These are phyloP conservation scores for Thalassia testudinum DNA, from an alignment of 116 monocot species.

Conservation along the genomic window DNA sequence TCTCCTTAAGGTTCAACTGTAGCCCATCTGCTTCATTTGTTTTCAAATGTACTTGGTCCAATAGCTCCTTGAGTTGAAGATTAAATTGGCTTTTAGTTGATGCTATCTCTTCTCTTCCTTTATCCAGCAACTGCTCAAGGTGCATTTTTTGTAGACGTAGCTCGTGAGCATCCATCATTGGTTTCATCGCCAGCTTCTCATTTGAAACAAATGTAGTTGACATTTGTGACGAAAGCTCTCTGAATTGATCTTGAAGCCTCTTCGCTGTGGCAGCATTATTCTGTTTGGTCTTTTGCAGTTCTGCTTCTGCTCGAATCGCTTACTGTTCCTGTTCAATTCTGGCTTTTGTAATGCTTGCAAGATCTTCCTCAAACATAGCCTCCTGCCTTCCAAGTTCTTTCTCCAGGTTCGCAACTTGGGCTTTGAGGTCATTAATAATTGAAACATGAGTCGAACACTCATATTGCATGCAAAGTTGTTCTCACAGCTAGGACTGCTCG, in stretches of 20 bases:
- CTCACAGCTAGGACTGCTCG: constrained; percentile 60
- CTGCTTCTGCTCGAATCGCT: too few relatives aligned
- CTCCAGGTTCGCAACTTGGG: constrained; percentile 41
- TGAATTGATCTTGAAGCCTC: too few relatives aligned
- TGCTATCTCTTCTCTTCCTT: constrained; percentile 53
- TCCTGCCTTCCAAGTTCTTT: constrained; percentile 47
- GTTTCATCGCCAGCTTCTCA: too few relatives aligned
- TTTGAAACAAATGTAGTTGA: too few relatives aligned
- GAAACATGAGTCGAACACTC: too few relatives aligned
- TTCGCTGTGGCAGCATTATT: constrained; percentile 43
- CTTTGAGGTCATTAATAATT: constrained; percentile 71
- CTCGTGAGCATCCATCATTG: too few relatives aligned
- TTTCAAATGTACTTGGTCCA: too few relatives aligned
- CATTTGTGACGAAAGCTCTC: too few relatives aligned
- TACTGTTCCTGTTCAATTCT: constrained; percentile 72
- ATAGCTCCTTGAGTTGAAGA: too few relatives aligned
- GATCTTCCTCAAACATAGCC: constrained; percentile 52
- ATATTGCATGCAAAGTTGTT: constrained; percentile 72
- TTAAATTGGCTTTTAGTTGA: too few relatives aligned
- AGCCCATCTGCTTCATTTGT: too few relatives aligned
- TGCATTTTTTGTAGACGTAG: too few relatives aligned
- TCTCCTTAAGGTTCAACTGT: constrained; percentile 54
- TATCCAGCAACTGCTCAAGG: constrained; percentile 41
- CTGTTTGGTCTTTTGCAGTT: constrained; percentile 36
- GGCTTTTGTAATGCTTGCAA: constrained; percentile 20